These are phyloP conservation scores for Chrysoporthe cubensis DNA, from an alignment of 2,329 filamentous ascomycete species.

Conservation along the genomic window DNA sequence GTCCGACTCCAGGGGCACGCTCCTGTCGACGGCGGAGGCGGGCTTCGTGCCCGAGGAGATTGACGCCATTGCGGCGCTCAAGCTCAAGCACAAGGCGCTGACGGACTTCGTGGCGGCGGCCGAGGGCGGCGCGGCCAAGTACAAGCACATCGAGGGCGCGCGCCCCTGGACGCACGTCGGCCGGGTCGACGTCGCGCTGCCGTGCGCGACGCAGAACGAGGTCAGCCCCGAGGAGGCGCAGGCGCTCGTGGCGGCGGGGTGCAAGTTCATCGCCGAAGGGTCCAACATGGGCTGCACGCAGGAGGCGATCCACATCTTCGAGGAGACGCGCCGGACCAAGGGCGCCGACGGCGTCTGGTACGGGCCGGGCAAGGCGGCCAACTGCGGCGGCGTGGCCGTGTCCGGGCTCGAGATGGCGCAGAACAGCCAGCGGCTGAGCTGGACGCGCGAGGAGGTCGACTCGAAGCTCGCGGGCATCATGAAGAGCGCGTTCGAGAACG, in stretches of 20 bases:
- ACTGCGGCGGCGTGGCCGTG: constrained; percentile 95
- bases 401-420: constrained; percentile 99
- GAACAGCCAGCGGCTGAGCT: constrained; percentile 82
- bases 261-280: constrained; percentile 89
- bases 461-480: constrained; percentile 90
- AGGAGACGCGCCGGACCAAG: constrained; percentile 74
- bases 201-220: constrained; percentile 96
- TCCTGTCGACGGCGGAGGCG: constrained; percentile 73
- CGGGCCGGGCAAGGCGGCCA: constrained; percentile 94
- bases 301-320: constrained; percentile 91
- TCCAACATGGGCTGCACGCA: constrained; percentile 99
- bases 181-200: constrained; percentile 88
- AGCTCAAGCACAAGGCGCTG: constrained; percentile 84
- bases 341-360: constrained; percentile 82
- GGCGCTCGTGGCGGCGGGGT: constrained; percentile 75
- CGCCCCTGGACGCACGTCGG: constrained; percentile 92
- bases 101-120: constrained; percentile 50
- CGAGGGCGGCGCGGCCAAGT: constrained; percentile 63
- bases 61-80: constrained; percentile 77
- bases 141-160: constrained; percentile 85
- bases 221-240: constrained; percentile 89
- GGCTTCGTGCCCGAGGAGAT: constrained; percentile 82
- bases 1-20: constrained; percentile 85
- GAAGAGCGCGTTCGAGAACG: constrained; percentile 90
- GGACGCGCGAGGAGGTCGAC: constrained; percentile 91